phyloP scores from a whole-genome alignment of 1,284 basidiomycete genomes.

The Boletus calvinii region DNA sequence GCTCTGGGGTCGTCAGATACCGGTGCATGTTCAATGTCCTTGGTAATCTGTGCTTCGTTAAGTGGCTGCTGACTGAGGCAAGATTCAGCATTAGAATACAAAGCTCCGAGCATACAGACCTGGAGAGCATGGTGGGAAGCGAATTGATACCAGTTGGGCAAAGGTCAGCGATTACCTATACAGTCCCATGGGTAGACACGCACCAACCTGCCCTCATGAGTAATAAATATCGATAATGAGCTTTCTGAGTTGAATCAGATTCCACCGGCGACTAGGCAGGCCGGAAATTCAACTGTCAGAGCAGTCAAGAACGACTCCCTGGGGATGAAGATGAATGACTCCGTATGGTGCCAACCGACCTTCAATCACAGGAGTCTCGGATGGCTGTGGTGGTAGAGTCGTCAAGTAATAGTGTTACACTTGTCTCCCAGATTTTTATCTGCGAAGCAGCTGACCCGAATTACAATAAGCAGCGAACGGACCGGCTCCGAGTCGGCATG shows the following conservation, averaged over 20 bases:
- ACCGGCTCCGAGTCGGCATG: not conserved
- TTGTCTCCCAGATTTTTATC: not conserved
- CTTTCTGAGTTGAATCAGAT: not conserved
- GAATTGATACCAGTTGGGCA: not conserved
- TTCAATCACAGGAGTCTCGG: not conserved
- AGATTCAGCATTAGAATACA: not conserved
- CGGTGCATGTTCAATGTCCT: conserved; percentile 63
- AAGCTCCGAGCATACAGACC: conserved; percentile 6
- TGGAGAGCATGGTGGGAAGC: conserved; percentile 15
- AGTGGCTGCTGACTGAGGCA: conserved; percentile 1
- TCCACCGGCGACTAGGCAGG: conserved; percentile 9
- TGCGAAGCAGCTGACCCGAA: not conserved
- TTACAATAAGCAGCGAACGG: not conserved
- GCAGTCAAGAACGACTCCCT: not conserved
- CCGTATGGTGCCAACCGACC: not conserved
- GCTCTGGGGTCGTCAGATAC: conserved; percentile 77
- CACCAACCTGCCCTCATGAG: not conserved
- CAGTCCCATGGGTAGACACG: conserved; percentile 1
- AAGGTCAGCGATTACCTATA: conserved; percentile 8
- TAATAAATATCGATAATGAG: not conserved
- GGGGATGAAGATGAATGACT: not conserved
- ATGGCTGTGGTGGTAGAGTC: not conserved
- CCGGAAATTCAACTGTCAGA: not conserved
- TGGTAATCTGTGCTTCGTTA: not conserved
- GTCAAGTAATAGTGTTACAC: not conserved